Evolutionary conservation across 1,284 basidiomycete genomes (phyloP).

Genomic region (Irpex lacteus): DNA sequence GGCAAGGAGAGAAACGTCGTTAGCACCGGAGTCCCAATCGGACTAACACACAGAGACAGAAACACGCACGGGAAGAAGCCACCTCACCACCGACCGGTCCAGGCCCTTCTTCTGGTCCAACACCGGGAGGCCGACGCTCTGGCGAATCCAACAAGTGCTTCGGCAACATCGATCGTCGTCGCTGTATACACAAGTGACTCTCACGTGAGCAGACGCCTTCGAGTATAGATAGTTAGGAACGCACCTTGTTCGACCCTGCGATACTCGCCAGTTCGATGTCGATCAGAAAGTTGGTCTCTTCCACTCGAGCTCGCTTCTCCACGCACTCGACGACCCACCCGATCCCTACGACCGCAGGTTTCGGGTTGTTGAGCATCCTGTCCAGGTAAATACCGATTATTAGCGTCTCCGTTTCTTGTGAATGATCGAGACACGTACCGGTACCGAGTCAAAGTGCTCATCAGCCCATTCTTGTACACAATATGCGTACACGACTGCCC

Average conservation of each 20-base stretch:
- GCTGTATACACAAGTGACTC: slow-evolving; percentile 29
- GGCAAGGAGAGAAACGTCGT: too few relatives aligned
- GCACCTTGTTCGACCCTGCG: slow-evolving; percentile 65
- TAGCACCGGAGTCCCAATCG: neutral
- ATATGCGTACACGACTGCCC: slow-evolving; percentile 87
- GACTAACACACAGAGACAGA: neutral
- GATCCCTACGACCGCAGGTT: slow-evolving; percentile 80
- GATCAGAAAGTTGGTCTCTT: slow-evolving; percentile 67
- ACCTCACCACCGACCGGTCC: neutral
- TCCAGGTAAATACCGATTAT: neutral
- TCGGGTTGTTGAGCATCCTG: slow-evolving; percentile 63
- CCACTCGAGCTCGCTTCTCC: slow-evolving; percentile 63
- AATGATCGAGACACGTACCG: slow-evolving; percentile 39
- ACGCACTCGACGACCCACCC: slow-evolving; percentile 91
- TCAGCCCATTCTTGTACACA: slow-evolving; percentile 84
- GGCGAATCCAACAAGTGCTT: slow-evolving; percentile 33
- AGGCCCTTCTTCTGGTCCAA: neutral
- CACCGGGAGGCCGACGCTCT: slow-evolving; percentile 1
- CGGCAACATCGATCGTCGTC: slow-evolving; percentile 68
- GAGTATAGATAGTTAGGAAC: slow-evolving; percentile 11
- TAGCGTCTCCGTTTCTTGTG: neutral
- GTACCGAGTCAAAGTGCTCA: slow-evolving; percentile 76
- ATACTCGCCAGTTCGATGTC: slow-evolving; percentile 68
- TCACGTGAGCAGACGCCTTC: neutral
- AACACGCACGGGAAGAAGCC: slow-evolving; percentile 14